Evolutionary conservation across 176 grass and related monocot species (phyloP).

Genomic region (Urochloa ruziziensis): DNA sequence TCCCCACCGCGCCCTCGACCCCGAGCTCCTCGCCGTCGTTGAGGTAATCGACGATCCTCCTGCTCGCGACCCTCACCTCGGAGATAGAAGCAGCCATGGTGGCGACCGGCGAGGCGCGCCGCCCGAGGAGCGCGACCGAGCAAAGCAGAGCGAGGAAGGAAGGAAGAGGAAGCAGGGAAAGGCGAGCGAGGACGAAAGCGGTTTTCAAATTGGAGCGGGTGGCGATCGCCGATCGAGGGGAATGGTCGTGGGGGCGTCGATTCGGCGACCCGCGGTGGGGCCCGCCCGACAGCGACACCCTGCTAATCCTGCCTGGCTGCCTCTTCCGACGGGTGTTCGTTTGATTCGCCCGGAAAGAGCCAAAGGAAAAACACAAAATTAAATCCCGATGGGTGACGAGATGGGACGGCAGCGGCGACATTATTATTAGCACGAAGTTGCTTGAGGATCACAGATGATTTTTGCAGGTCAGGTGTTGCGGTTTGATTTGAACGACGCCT

Average conservation of each 20-base stretch:
- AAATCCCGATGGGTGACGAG: neutral
- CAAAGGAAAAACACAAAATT: neutral
- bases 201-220: conserved; percentile 57
- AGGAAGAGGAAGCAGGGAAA: neutral
- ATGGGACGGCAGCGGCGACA: neutral
- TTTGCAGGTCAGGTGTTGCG: conserved; percentile 23
- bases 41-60: conserved; percentile 62
- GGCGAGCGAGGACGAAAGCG: neutral
- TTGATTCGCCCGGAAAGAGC: neutral
- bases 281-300: neutral
- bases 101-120: neutral
- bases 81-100: neutral
- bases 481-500: neutral
- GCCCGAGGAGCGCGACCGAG: neutral
- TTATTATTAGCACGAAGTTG: neutral
- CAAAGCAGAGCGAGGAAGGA: neutral
- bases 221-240: conserved; percentile 12
- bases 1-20: neutral
- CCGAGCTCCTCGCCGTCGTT: conserved; percentile 60
- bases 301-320: neutral
- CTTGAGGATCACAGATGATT: neutral
- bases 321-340: neutral
- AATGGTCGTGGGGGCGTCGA: conserved; percentile 16
- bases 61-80: neutral
- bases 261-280: neutral